A percentile compares a stretch with the other conserved stretches of the same genome.
Evolutionary conservation across 106 monocot genomes (phyloP).

Genomic region (Phalaenopsis aphrodite): DNA sequence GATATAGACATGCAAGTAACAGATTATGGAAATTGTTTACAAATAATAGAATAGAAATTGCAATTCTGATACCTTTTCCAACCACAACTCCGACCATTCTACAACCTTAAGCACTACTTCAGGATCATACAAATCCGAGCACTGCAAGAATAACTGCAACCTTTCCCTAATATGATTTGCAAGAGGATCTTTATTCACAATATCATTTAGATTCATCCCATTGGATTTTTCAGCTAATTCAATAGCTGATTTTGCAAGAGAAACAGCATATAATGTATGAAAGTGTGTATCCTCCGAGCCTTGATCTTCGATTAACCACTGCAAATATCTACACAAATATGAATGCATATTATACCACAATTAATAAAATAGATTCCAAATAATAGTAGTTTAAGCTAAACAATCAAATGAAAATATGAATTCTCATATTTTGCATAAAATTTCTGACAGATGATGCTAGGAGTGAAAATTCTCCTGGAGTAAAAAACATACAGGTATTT

Average conservation of each 20-base stretch:
- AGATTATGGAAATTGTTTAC: neutral
- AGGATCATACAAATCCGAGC: constrained; percentile 93
- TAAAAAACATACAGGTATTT: neutral
- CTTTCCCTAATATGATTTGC: constrained; percentile 51
- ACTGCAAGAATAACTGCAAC: constrained; percentile 77
- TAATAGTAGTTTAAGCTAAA: neutral
- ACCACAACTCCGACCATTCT: constrained; percentile 77
- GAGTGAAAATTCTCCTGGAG: neutral
- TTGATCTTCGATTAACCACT: constrained; percentile 99
- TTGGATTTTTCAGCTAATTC: constrained; percentile 24
- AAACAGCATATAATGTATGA: constrained; percentile 95
- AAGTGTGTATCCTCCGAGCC: constrained; percentile 65
- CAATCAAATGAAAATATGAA: neutral
- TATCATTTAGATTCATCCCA: constrained; percentile 13
- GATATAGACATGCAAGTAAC: neutral
- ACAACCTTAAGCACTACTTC: constrained; percentile 82
- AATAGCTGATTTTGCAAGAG: constrained; percentile 77
- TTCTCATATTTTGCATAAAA: neutral
- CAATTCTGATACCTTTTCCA: constrained; percentile 65
- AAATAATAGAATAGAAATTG: constrained; percentile 8
- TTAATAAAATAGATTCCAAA: neutral
- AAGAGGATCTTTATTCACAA: constrained; percentile 12
- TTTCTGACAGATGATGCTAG: neutral
- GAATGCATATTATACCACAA: neutral
- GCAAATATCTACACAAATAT: constrained; percentile 62